A percentile compares a stretch with the other conserved stretches of the same genome.
These are phyloP conservation scores for Phytophthora pluvialis DNA, from an alignment of 352 stramenopile genomes.

Conservation along the genomic window DNA sequence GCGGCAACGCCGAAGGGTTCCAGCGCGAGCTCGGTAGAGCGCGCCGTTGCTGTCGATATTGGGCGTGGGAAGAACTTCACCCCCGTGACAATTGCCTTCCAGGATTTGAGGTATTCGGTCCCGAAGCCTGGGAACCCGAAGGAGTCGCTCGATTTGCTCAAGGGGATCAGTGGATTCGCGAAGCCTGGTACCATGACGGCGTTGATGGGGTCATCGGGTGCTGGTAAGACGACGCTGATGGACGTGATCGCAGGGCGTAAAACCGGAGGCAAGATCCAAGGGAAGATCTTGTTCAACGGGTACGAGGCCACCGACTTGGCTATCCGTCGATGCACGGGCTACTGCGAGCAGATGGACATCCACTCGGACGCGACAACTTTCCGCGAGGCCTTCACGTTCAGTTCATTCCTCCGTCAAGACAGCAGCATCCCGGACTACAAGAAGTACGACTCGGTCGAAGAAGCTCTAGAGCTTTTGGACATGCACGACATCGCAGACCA, in stretches of 20 bases:
- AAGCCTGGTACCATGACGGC: slow-evolving; percentile 79
- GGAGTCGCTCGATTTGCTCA: slow-evolving; percentile 69
- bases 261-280: slow-evolving; percentile 61
- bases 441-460: slow-evolving; percentile 44
- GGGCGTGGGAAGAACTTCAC: slow-evolving; percentile 38
- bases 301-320: slow-evolving; percentile 44
- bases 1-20: slow-evolving; percentile 27
- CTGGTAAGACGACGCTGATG: slow-evolving; percentile 90
- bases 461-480: slow-evolving; percentile 40
- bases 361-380: slow-evolving; percentile 85
- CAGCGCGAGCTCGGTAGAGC: slow-evolving; percentile 9
- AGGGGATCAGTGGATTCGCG: slow-evolving; percentile 50
- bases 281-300: slow-evolving; percentile 59
- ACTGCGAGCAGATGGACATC: slow-evolving; percentile 86
- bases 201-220: slow-evolving; percentile 84
- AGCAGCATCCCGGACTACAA: slow-evolving; percentile 30
- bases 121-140: slow-evolving; percentile 40
- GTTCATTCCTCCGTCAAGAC: slow-evolving; percentile 72
- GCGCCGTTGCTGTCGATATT: slow-evolving; percentile 23
- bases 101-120: slow-evolving; percentile 54
- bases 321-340: slow-evolving; percentile 48
- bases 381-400: slow-evolving; percentile 89
- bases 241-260: slow-evolving; percentile 90
- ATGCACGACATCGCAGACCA: slow-evolving; percentile 91
- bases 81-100: slow-evolving; percentile 46